These are phyloP conservation scores for Aspergillus steynii DNA, from an alignment of 495 filamentous ascomycete genomes.

Conservation along the genomic window DNA sequence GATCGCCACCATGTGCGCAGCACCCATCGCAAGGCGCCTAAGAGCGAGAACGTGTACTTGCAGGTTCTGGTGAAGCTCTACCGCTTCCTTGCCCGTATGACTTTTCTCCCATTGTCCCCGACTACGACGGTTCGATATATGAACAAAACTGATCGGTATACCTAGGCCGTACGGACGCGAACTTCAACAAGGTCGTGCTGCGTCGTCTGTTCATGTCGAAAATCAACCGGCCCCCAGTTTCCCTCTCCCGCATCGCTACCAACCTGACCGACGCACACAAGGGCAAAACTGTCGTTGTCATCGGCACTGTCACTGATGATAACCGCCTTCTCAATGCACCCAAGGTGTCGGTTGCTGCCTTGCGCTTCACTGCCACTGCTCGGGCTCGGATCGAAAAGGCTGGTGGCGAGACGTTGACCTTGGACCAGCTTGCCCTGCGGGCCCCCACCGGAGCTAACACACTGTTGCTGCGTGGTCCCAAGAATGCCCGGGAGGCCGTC, in stretches of 20 bases:
- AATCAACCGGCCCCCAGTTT: conserved; percentile 94
- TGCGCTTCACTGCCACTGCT: conserved; percentile 94
- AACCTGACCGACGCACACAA: conserved; percentile 65
- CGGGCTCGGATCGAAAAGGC: conserved; percentile 89
- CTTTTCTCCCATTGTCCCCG: neutral
- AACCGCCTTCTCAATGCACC: conserved; percentile 86
- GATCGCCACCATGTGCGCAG: conserved; percentile 80
- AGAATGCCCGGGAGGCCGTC: conserved; percentile 94
- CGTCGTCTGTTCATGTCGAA: conserved; percentile 96
- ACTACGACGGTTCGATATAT: conserved; percentile 10
- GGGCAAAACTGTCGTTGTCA: conserved; percentile 87
- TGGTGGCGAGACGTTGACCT: conserved; percentile 89
- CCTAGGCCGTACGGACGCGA: conserved; percentile 87
- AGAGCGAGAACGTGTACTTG: conserved; percentile 97
- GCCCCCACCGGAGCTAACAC: conserved; percentile 94
- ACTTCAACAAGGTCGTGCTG: conserved; percentile 97
- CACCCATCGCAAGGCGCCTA: conserved; percentile 91
- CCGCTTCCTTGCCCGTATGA: conserved; percentile 94
- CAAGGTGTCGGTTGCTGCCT: conserved; percentile 87
- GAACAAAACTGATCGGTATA: conserved; percentile 21
- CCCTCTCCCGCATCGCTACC: conserved; percentile 81
- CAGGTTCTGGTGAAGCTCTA: conserved; percentile 98
- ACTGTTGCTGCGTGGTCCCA: conserved; percentile 89
- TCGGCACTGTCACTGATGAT: conserved; percentile 95
- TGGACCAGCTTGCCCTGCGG: conserved; percentile 93